A percentile compares a stretch with the other conserved stretches of the same genome.
These are phyloP conservation scores for Saprolegnia parasitica DNA, from an alignment of 352 stramenopile species.

Conservation along the genomic window DNA sequence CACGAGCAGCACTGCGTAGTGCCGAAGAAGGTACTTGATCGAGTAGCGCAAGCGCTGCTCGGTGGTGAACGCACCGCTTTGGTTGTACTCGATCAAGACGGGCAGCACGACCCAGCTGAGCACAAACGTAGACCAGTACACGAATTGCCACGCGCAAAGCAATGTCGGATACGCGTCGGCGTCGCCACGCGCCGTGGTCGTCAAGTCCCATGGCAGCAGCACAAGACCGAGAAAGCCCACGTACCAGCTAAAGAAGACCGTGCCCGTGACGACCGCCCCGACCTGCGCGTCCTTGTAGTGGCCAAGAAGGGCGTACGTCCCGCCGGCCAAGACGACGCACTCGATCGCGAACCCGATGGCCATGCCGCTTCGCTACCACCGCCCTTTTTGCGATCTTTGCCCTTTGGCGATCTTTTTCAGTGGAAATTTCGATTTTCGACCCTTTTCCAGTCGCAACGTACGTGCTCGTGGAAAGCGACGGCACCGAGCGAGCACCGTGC, in stretches of 20 bases:
- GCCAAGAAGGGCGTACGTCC: not conserved
- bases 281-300: slow-evolving; percentile 36
- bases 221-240: slow-evolving; percentile 57
- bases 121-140: slow-evolving; percentile 66
- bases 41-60: slow-evolving; percentile 39
- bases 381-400: not conserved
- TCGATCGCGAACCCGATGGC: not conserved
- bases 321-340: not conserved
- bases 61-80: slow-evolving; percentile 57
- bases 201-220: slow-evolving; percentile 59
- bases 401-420: not conserved
- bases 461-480: no score
- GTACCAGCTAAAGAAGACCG: slow-evolving; percentile 54
- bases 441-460: no score
- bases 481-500: no score
- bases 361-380: not conserved
- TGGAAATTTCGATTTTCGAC: no score
- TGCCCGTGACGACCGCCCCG: slow-evolving; percentile 34
- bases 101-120: slow-evolving; percentile 61
- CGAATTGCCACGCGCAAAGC: slow-evolving; percentile 42
- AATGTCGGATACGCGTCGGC: not conserved
- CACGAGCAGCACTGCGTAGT: slow-evolving; percentile 49
- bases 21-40: slow-evolving; percentile 42
- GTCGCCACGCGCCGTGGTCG: slow-evolving; percentile 8
- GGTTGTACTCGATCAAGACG: slow-evolving; percentile 53